These are phyloP conservation scores for Puccinia novopanici DNA, from an alignment of 1,284 basidiomycete species.

Conservation along the genomic window DNA sequence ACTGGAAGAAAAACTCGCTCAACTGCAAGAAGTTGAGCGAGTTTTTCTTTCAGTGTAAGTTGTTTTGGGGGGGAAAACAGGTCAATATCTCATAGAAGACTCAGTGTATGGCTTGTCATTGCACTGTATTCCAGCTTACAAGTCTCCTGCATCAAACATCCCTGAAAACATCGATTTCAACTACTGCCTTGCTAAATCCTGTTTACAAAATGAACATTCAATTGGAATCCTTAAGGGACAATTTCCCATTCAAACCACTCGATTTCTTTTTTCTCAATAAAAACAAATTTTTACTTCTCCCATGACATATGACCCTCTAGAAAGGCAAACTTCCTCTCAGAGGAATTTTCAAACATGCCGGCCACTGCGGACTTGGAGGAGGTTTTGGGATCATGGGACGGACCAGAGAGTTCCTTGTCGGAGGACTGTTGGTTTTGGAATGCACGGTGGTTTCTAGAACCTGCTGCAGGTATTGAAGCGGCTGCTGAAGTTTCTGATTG, in stretches of 20 bases:
- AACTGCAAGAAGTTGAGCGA: too few relatives aligned
- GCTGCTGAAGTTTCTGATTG: too few relatives aligned
- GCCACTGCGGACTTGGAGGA: not conserved
- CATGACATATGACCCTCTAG: too few relatives aligned
- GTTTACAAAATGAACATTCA: conserved; percentile 14
- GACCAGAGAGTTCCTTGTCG: too few relatives aligned
- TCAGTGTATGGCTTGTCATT: conserved; percentile 8
- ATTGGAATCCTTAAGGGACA: conserved; percentile 35
- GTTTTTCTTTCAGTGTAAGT: too few relatives aligned
- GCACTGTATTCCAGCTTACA: conserved; percentile 17
- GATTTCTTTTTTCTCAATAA: too few relatives aligned
- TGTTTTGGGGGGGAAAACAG: not conserved
- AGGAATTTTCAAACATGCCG: not conserved
- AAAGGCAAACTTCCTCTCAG: not conserved
- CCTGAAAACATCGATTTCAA: conserved; percentile 12
- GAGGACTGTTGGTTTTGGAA: too few relatives aligned
- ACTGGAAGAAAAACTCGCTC: too few relatives aligned
- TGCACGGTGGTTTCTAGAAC: too few relatives aligned
- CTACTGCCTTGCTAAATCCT: conserved; percentile 15
- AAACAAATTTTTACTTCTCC: too few relatives aligned
- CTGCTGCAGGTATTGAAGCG: too few relatives aligned
- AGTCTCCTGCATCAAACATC: conserved; percentile 13
- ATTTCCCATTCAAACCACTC: not conserved
- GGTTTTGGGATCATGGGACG: too few relatives aligned
- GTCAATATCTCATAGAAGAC: conserved; percentile 26